phyloP scores from a whole-genome alignment of 2,329 filamentous ascomycete species.

The Rutstroemia sp. region DNA sequence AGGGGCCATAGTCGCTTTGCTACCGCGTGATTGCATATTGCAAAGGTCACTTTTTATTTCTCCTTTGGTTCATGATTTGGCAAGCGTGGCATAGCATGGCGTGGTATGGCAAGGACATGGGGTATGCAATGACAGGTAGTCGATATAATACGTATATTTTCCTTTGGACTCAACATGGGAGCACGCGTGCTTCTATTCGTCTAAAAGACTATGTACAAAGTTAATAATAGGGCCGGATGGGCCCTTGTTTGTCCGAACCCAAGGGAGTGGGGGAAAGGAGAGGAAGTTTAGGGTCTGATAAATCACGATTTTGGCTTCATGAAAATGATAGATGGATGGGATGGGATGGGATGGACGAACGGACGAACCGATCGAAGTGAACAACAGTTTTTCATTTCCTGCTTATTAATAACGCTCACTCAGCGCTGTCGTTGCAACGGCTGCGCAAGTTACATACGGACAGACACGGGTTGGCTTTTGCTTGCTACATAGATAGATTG shows the following conservation, averaged over 20 bases:
- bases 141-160: background rate
- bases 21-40: conserved; percentile 12
- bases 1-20: conserved; percentile 49
- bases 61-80: too few relatives aligned
- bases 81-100: too few relatives aligned
- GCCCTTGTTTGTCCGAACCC: too few relatives aligned
- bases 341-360: too few relatives aligned
- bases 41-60: too few relatives aligned
- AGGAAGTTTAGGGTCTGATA: background rate
- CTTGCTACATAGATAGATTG: too few relatives aligned
- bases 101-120: too few relatives aligned
- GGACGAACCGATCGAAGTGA: too few relatives aligned
- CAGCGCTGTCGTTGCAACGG: background rate
- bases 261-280: background rate
- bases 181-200: background rate
- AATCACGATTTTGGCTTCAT: too few relatives aligned
- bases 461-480: background rate
- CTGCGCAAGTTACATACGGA: background rate
- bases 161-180: background rate
- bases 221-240: background rate
- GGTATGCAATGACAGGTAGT: background rate
- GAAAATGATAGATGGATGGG: too few relatives aligned
- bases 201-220: background rate
- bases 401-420: background rate
- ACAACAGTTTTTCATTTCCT: background rate